phyloP scores from a whole-genome alignment of 192 early-diverging fungal genomes.

The Dissophora ornata region DNA sequence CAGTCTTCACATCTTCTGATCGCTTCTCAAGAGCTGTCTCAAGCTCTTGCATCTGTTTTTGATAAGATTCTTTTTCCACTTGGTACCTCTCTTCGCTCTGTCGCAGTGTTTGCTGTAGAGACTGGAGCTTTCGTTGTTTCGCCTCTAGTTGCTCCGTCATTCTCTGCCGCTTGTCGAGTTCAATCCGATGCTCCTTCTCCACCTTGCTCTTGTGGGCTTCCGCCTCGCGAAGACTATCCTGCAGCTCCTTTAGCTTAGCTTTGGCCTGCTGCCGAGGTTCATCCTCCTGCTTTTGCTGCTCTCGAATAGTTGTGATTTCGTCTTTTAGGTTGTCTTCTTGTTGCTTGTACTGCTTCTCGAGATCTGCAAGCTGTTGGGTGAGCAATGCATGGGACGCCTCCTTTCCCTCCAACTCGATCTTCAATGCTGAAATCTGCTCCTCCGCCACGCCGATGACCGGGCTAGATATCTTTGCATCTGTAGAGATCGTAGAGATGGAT shows the following conservation, averaged over 20 bases:
- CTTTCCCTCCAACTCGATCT: constrained; percentile 27
- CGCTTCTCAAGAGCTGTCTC: constrained; percentile 23
- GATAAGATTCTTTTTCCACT: constrained; percentile 28
- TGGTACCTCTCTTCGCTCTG: constrained; percentile 18
- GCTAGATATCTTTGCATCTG: not conserved
- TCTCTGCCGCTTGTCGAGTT: constrained; percentile 37
- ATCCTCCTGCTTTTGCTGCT: constrained; percentile 49
- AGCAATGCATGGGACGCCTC: constrained; percentile 26
- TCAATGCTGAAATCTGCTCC: constrained; percentile 27
- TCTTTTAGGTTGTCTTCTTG: constrained; percentile 33
- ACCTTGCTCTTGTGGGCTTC: constrained; percentile 42
- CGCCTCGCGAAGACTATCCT: constrained; percentile 39
- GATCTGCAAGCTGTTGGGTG: constrained; percentile 36
- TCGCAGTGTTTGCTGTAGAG: constrained; percentile 21
- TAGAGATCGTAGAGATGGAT: not conserved
- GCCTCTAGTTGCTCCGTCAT: constrained; percentile 26
- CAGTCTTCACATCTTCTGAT: constrained; percentile 29
- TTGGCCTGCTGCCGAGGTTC: constrained; percentile 53
- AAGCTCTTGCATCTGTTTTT: constrained; percentile 21
- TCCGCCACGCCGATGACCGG: constrained; percentile 12
- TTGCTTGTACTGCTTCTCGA: constrained; percentile 31
- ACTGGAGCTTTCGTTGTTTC: constrained; percentile 23
- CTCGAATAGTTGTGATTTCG: constrained; percentile 31
- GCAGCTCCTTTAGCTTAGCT: constrained; percentile 35
- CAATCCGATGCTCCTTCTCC: constrained; percentile 47